Evolutionary conservation across 108 stramenopile species (phyloP), one percentile per base, ranked within the genome.

Genomic region (Mediolabrus comicus): DNA sequence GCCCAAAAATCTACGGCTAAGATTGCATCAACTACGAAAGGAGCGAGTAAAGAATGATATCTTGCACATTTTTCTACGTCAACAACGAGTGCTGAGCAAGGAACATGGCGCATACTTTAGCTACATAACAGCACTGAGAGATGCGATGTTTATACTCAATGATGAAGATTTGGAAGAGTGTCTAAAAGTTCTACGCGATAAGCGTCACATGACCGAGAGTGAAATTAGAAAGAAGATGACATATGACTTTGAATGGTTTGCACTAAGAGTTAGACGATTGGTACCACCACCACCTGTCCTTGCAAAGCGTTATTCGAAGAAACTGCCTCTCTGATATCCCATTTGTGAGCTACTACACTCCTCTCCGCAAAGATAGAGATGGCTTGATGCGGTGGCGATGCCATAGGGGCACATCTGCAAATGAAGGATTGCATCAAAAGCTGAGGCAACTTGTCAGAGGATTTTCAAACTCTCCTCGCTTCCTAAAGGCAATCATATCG

Each of bases 381-480:
- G 67, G 67, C 4, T n/a, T 68, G 1, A 27, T n/a, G 25, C 39
- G 54, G 19, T 68, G 55, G 24, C 3, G 28, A 58, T 68, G 67
- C 28, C 27, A 56, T 36, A 54, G 67, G 3, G 67, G 67, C 4
- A 68, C 67, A 4, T 68, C 56, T n/a, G 30, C 39, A 1, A 22
- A 56, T 1, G 67, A 68, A 57, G 67, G 67, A 1, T 57, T 68
- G 38, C 67, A 68, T 58, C 67, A 68, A 19, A 68, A 68, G 39
- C 27, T 68, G 24, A 25, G 58, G 4, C 67, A 68, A 35, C n/a
- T 68, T 0, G 28, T 68, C 0, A 33, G 67, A 22, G 67, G 67
- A 8, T 68, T 68, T 17, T 41, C 57, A 13, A 56, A 36, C 6
- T 68, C 67, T 3, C 67, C 67, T 12, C 25, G 67, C 13, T 57